Percentiles rank a stretch among this genome's conserved stretches.
Conservation (phyloP, 2,329 filamentous ascomycete genomes). For the Orbilia javanica region DNA sequence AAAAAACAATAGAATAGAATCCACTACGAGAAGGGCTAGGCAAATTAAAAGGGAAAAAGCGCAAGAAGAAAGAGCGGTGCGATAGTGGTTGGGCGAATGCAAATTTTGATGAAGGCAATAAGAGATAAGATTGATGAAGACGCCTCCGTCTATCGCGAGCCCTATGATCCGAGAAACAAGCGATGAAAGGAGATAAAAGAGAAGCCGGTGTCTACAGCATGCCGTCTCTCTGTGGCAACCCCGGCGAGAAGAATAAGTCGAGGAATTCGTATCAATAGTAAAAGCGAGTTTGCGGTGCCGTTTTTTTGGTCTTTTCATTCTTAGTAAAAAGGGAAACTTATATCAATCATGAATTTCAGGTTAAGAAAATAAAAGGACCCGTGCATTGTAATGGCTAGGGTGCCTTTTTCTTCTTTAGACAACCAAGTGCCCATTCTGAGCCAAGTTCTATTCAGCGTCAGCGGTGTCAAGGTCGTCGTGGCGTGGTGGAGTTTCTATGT, state of each 20-base stretch:
- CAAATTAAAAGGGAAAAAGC: constrained; percentile 30
- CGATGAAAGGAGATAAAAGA: constrained; percentile 32
- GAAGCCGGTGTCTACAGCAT: constrained; percentile 30
- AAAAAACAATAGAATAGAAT: background rate
- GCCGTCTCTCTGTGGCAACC: constrained; percentile 13
- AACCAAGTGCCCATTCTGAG: background rate
- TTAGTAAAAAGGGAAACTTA: background rate
- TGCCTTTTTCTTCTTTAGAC: background rate
- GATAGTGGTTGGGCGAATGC: background rate
- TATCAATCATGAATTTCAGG: constrained; percentile 6
- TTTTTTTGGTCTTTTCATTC: constrained; percentile 17
- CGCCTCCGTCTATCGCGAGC: constrained; percentile 19
- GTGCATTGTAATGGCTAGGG: background rate
- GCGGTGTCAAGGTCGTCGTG: constrained; percentile 97
- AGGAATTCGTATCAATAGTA: constrained; percentile 1
- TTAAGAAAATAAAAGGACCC: background rate
- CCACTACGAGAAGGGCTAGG: background rate
- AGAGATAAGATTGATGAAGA: constrained; percentile 6
- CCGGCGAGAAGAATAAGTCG: background rate
- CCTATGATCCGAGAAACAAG: constrained; percentile 19
- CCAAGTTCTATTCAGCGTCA: constrained; percentile 68
- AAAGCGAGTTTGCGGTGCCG: background rate
- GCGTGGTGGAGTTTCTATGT: constrained; percentile 63
- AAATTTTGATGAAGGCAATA: constrained; percentile 2
- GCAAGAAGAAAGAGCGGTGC: constrained; percentile 8